phyloP scores from a whole-genome alignment of 495 filamentous ascomycete species.

The Neurospora intermedia region DNA sequence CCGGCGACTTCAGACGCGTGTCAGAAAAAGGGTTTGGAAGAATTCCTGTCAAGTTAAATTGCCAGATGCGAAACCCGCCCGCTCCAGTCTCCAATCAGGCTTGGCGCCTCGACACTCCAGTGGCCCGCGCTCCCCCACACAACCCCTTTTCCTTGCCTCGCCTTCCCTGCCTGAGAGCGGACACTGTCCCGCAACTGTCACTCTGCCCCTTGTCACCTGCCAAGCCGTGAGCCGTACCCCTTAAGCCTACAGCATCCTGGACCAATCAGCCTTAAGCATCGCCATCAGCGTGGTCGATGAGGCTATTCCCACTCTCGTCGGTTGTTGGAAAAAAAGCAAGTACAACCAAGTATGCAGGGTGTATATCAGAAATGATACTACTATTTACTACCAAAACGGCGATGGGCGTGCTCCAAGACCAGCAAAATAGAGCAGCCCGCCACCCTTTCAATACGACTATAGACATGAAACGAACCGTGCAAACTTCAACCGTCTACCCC shows the following conservation, averaged over 20 bases:
- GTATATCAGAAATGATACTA: background rate
- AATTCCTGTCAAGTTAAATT: constrained; percentile 24
- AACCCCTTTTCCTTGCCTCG: background rate
- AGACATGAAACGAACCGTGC: background rate
- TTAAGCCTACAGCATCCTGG: background rate
- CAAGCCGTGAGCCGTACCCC: background rate
- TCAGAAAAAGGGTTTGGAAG: constrained; percentile 10
- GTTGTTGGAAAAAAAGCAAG: background rate
- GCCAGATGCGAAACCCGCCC: constrained; percentile 13
- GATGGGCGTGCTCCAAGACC: background rate
- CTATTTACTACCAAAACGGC: background rate
- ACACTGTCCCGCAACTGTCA: background rate
- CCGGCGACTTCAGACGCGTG: constrained; percentile 14
- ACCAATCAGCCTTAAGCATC: background rate
- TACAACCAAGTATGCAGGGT: background rate
- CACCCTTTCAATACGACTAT: background rate
- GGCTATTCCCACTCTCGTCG: background rate
- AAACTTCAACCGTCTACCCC: constrained; percentile 13
- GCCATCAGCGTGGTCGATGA: background rate
- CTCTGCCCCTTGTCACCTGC: background rate
- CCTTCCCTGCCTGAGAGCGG: background rate
- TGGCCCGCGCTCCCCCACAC: background rate
- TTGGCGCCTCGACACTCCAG: constrained; percentile 7
- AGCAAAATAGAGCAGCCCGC: background rate
- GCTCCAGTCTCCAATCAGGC: constrained; percentile 6